These are phyloP conservation scores for Usnea hakonensis DNA, from an alignment of 495 filamentous ascomycete species.

Conservation along the genomic window DNA sequence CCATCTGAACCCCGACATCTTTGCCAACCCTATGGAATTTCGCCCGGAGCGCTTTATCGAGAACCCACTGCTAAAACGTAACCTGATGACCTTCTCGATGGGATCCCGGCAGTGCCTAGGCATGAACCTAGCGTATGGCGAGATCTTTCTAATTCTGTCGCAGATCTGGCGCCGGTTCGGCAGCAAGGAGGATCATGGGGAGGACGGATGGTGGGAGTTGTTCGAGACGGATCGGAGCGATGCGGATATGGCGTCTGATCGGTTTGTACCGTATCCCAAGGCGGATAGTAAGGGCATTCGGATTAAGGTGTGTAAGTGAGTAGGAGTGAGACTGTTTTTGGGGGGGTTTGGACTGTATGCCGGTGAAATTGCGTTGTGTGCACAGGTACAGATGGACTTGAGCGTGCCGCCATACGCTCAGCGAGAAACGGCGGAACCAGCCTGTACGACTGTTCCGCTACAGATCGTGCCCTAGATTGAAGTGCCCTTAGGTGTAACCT, in stretches of 20 bases:
- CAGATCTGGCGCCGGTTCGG: conserved; percentile 29
- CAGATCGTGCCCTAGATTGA: too few relatives aligned
- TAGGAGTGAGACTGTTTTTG: too few relatives aligned
- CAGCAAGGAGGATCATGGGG: conserved; percentile 21
- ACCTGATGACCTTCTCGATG: conserved; percentile 33
- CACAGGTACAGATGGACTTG: too few relatives aligned
- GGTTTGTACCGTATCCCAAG: conserved; percentile 19
- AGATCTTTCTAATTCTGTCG: conserved; percentile 30
- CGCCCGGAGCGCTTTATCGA: conserved; percentile 39
- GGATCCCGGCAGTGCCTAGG: conserved; percentile 35
- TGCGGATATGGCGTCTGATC: conserved; percentile 19
- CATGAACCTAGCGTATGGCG: conserved; percentile 33
- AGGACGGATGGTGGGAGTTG: conserved; percentile 15
- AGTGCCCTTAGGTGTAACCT: too few relatives aligned
- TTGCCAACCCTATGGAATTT: conserved; percentile 32
- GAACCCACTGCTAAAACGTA: conserved; percentile 22
- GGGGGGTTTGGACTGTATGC: too few relatives aligned
- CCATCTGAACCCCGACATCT: conserved; percentile 25
- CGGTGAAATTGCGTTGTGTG: too few relatives aligned
- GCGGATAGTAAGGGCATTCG: conserved; percentile 18
- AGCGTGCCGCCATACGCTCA: too few relatives aligned
- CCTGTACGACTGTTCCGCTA: too few relatives aligned
- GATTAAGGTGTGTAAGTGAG: conserved; percentile 9
- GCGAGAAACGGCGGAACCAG: too few relatives aligned
- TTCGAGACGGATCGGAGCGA: conserved; percentile 26